Evolutionary conservation across 2,329 filamentous ascomycete species (phyloP).

Genomic region (Diaporthe capsici): DNA sequence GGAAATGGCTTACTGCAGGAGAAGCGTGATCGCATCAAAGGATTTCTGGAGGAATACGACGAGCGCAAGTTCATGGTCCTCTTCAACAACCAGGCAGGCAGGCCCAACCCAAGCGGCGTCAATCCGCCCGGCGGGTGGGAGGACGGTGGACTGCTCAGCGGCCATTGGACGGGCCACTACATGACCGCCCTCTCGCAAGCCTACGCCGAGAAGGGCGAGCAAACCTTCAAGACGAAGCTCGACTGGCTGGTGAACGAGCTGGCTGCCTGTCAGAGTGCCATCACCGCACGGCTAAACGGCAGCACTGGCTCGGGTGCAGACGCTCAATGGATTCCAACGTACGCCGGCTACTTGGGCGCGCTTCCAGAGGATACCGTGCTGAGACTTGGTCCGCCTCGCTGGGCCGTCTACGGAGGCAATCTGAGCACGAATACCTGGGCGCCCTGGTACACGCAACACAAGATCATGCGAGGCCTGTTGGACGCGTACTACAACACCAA

Average conservation of each 20-base stretch:
- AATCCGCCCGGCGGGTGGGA: conserved; percentile 51
- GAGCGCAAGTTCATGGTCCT: conserved; percentile 49
- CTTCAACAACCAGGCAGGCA: conserved; percentile 51
- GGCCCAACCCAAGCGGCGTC: conserved; percentile 48
- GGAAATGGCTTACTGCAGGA: conserved; percentile 51
- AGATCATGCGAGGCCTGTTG: conserved; percentile 52
- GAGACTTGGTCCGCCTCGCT: conserved; percentile 51
- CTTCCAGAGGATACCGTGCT: conserved; percentile 52
- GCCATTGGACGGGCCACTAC: conserved; percentile 52
- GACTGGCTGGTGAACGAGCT: conserved; percentile 53
- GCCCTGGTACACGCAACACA: conserved; percentile 53
- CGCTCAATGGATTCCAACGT: conserved; percentile 49
- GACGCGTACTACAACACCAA: conserved; percentile 54
- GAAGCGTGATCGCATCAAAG: conserved; percentile 52
- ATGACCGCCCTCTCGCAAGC: conserved; percentile 52
- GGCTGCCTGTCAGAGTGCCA: conserved; percentile 50
- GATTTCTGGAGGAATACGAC: conserved; percentile 49
- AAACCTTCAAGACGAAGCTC: conserved; percentile 50
- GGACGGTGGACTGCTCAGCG: conserved; percentile 52
- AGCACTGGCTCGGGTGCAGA: conserved; percentile 38
- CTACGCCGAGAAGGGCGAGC: conserved; percentile 50
- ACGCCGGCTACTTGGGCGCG: conserved; percentile 50
- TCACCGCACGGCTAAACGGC: conserved; percentile 48
- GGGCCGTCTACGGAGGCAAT: conserved; percentile 50
- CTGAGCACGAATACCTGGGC: conserved; percentile 51